phyloP scores from a whole-genome alignment of 2,329 filamentous ascomycete species.

The Microcyclosporella mali region DNA sequence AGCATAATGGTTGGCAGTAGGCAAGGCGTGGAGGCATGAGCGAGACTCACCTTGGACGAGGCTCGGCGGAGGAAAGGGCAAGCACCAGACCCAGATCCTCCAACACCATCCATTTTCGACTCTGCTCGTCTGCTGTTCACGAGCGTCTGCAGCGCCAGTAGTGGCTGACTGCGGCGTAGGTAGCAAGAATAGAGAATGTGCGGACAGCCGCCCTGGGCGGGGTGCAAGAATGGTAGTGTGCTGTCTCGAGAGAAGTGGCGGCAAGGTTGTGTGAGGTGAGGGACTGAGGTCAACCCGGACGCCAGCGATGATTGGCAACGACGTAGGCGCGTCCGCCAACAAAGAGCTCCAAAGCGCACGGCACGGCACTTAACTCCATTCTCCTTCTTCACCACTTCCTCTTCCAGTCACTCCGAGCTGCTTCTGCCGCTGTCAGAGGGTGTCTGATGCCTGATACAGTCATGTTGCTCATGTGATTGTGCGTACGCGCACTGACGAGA shows the following conservation, averaged over 20 bases:
- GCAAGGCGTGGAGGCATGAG: background rate
- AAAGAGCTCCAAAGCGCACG: background rate
- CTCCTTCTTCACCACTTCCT: background rate
- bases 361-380: too few species aligned
- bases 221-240: background rate
- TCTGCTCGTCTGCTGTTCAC: background rate
- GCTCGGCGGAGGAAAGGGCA: conserved; percentile 11
- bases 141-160: background rate
- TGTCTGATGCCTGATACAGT: too few species aligned
- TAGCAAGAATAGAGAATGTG: too few species aligned
- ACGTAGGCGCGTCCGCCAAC: background rate
- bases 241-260: background rate
- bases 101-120: conserved; percentile 11
- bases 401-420: too few species aligned
- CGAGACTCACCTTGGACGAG: conserved; percentile 9
- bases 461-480: too few species aligned
- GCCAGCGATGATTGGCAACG: background rate
- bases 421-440: too few species aligned
- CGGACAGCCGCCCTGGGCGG: too few species aligned
- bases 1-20: background rate
- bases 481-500: too few species aligned
- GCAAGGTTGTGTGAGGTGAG: background rate
- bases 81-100: conserved; percentile 5
- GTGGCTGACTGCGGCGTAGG: background rate
- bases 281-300: background rate